Conservation (phyloP, 2,329 filamentous ascomycete species). For the Lecanicillium sp. region DNA sequence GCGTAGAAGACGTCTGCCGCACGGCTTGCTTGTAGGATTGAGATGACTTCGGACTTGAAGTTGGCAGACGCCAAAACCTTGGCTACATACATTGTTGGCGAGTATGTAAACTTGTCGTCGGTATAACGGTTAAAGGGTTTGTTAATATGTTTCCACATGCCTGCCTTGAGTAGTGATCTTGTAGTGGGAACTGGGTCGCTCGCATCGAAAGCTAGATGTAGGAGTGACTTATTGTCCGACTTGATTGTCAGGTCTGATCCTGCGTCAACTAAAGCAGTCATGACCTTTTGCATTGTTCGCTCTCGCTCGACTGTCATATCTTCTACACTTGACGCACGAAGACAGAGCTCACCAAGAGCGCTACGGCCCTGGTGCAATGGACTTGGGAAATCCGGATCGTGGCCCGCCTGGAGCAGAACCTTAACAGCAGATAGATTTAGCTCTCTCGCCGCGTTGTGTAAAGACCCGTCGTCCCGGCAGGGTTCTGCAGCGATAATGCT, state of each 20-base stretch:
- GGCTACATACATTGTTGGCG: slow-evolving; percentile 54
- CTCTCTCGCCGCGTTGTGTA: slow-evolving; percentile 56
- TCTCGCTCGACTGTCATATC: slow-evolving; percentile 38
- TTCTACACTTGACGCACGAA: slow-evolving; percentile 41
- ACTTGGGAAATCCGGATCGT: slow-evolving; percentile 59
- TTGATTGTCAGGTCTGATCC: slow-evolving; percentile 49
- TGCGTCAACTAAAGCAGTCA: slow-evolving; percentile 47
- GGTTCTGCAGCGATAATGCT: slow-evolving; percentile 48
- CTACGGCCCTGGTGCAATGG: slow-evolving; percentile 54
- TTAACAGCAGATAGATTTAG: slow-evolving; percentile 50
- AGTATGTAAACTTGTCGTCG: slow-evolving; percentile 49
- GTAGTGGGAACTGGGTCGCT: slow-evolving; percentile 46
- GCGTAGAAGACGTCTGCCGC: slow-evolving; percentile 47
- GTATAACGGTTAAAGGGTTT: slow-evolving; percentile 48
- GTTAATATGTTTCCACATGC: slow-evolving; percentile 59
- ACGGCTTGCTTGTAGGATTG: slow-evolving; percentile 43
- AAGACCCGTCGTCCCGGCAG: slow-evolving; percentile 54
- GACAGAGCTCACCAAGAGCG: slow-evolving; percentile 56
- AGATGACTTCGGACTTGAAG: slow-evolving; percentile 32
- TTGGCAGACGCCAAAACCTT: slow-evolving; percentile 35
- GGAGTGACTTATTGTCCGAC: slow-evolving; percentile 48
- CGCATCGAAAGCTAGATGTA: slow-evolving; percentile 54
- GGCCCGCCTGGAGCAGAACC: slow-evolving; percentile 49
- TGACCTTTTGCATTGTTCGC: slow-evolving; percentile 48
- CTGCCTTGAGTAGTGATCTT: slow-evolving; percentile 51